A percentile compares a stretch with the other conserved stretches of the same genome.
Evolutionary conservation across 306 rosid species (phyloP).

Genomic region (Potentilla sterilis): DNA sequence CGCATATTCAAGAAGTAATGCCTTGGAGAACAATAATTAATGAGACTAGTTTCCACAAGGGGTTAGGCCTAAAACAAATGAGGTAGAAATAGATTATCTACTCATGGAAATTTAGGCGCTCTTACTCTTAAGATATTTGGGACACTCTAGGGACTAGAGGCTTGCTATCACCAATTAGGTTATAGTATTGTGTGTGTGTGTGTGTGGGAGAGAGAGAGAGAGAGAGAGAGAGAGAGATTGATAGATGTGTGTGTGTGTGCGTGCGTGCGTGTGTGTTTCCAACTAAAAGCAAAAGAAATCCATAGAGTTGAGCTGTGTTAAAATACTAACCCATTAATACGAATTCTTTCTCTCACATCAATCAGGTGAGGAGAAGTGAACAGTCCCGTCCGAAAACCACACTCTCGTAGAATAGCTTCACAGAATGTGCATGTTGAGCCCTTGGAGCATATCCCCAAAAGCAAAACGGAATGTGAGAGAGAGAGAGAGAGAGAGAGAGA

Average conservation of each 20-base stretch:
- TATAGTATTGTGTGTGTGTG: no score
- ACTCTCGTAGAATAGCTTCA: constrained; percentile 68
- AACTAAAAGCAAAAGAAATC: neutral
- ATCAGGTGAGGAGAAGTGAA: constrained; percentile 71
- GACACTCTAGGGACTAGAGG: neutral
- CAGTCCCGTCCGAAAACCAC: constrained; percentile 71
- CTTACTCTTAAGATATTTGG: neutral
- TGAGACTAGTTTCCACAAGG: neutral
- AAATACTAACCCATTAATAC: constrained; percentile 61
- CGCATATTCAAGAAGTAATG: neutral
- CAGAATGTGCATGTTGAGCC: constrained; percentile 71
- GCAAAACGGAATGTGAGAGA: neutral
- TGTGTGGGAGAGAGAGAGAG: neutral
- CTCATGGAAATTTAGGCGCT: neutral
- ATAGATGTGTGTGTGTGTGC: neutral
- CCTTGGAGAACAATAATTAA: neutral
- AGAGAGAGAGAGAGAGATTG: neutral
- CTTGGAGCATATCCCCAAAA: constrained; percentile 20
- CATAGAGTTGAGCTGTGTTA: neutral
- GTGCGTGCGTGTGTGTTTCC: neutral
- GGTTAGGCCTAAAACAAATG: neutral
- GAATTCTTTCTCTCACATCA: constrained; percentile 65
- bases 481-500: constrained; percentile 9
- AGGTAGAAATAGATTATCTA: neutral
- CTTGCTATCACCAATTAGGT: neutral